Percentiles rank a stretch among this genome's conserved stretches.
phyloP scores from a whole-genome alignment of 1,284 basidiomycete genomes.

The Inonotus obliquus region DNA sequence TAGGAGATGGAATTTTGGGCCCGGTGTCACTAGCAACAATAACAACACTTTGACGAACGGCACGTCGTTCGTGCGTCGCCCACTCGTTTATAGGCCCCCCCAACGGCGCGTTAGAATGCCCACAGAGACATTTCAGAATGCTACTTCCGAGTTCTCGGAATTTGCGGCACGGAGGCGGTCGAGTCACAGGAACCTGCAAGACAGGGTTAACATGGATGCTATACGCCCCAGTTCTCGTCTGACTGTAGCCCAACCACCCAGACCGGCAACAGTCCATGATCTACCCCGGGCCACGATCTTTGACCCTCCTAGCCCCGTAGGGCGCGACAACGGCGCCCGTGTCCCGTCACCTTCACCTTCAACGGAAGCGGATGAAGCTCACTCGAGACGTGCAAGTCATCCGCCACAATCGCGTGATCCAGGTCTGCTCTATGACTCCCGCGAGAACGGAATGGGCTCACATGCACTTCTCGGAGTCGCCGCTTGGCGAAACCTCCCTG shows the following conservation, averaged over 20 bases:
- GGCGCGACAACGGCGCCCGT: background rate
- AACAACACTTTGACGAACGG: background rate
- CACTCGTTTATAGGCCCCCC: slow-evolving; percentile 3
- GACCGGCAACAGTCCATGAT: background rate
- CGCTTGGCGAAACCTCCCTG: background rate
- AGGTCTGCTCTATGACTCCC: background rate
- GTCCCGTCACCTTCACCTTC: slow-evolving; percentile 3
- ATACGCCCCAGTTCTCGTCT: background rate
- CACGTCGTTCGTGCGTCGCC: slow-evolving; percentile 12
- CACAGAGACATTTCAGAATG: background rate
- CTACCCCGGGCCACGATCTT: slow-evolving; percentile 13
- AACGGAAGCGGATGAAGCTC: background rate
- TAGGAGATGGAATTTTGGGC: slow-evolving; percentile 1
- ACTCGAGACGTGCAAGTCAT: background rate
- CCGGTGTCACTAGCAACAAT: background rate
- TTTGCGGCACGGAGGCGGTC: slow-evolving; percentile 18
- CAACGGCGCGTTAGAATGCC: slow-evolving; percentile 3
- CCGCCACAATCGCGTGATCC: background rate
- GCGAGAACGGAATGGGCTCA: background rate
- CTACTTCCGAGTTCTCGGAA: slow-evolving; percentile 19
- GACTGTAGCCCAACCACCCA: background rate
- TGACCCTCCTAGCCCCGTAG: slow-evolving; percentile 13
- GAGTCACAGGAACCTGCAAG: slow-evolving; percentile 4
- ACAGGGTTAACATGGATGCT: background rate
- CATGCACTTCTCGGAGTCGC: background rate